A percentile compares a stretch with the other conserved stretches of the same genome.
Conservation (phyloP, 129 eudicot species). For the Logfia minima region DNA sequence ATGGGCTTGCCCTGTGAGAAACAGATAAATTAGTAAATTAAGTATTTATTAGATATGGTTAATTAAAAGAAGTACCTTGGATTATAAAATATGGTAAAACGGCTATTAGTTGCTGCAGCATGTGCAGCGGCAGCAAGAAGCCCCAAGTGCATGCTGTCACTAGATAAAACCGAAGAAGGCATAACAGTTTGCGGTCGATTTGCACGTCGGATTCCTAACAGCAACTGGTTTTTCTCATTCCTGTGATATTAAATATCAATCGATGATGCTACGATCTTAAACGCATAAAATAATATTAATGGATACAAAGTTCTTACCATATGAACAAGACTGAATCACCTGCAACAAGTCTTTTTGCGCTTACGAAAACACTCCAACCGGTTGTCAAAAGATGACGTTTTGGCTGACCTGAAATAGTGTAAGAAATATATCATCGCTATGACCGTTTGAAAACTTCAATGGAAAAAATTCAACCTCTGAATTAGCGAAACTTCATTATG, state of each 20-base stretch:
- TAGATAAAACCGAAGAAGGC: conserved; percentile 95
- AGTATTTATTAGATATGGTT: not conserved
- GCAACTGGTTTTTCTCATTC: conserved; percentile 83
- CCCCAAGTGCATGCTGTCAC: conserved; percentile 97
- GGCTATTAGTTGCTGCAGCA: conserved; percentile 92
- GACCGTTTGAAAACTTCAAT: not conserved
- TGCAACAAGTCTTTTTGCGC: conserved; percentile 91
- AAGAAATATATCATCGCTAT: conserved; percentile 11
- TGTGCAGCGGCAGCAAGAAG: conserved; percentile 99
- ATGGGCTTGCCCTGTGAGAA: conserved; percentile 70
- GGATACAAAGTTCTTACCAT: conserved; percentile 49
- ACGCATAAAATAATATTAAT: not conserved
- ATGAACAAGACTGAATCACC: conserved; percentile 92
- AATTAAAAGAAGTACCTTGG: conserved; percentile 58
- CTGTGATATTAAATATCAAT: conserved; percentile 34
- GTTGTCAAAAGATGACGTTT: conserved; percentile 95
- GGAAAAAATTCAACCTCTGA: not conserved
- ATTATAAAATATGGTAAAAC: conserved; percentile 85
- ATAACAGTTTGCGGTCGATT: conserved; percentile 87
- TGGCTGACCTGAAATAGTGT: conserved; percentile 71
- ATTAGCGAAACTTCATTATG: not conserved
- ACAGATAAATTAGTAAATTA: conserved; percentile 2
- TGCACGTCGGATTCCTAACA: conserved; percentile 89
- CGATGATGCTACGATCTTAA: not conserved
- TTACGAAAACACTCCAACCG: conserved; percentile 95